A percentile compares a stretch with the other conserved stretches of the same genome.
Conservation (phyloP, 768 basidiomycete species). For the Boletus eberwhitei region DNA sequence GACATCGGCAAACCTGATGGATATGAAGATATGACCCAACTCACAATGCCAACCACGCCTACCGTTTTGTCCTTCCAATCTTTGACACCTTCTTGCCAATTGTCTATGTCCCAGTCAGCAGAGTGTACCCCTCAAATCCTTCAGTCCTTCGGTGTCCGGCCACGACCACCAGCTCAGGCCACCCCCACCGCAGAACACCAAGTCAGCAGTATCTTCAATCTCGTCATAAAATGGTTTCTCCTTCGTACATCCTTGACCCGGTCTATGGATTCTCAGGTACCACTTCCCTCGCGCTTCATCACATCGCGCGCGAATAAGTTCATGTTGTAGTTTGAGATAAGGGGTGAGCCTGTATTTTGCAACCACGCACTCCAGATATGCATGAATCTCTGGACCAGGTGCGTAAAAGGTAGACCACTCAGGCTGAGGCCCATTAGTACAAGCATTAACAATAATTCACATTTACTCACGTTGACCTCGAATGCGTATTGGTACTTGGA, state of each 20-base stretch:
- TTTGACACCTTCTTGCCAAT: conserved; percentile 45
- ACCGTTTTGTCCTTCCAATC: conserved; percentile 52
- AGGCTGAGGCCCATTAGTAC: no score
- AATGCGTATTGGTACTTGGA: conserved; percentile 56
- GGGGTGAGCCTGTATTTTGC: no score
- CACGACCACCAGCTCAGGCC: conserved; percentile 57
- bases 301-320: no score
- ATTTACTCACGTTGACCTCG: no score
- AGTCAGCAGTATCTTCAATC: conserved; percentile 52
- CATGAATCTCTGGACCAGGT: no score
- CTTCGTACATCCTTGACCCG: conserved; percentile 10
- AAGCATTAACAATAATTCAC: no score
- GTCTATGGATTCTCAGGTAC: conserved; percentile 44
- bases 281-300: no score
- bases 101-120: conserved; percentile 53
- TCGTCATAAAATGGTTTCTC: conserved; percentile 34
- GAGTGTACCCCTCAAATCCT: conserved; percentile 66
- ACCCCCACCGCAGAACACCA: conserved; percentile 56
- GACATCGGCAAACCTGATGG: neutral
- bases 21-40: neutral
- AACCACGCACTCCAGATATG: no score
- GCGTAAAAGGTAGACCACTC: no score
- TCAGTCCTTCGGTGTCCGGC: conserved; percentile 61
- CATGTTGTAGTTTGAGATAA: no score
- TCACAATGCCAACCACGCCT: conserved; percentile 59